These are phyloP conservation scores for Ustilago crameri DNA, from an alignment of 1,284 basidiomycete species.

Conservation along the genomic window DNA sequence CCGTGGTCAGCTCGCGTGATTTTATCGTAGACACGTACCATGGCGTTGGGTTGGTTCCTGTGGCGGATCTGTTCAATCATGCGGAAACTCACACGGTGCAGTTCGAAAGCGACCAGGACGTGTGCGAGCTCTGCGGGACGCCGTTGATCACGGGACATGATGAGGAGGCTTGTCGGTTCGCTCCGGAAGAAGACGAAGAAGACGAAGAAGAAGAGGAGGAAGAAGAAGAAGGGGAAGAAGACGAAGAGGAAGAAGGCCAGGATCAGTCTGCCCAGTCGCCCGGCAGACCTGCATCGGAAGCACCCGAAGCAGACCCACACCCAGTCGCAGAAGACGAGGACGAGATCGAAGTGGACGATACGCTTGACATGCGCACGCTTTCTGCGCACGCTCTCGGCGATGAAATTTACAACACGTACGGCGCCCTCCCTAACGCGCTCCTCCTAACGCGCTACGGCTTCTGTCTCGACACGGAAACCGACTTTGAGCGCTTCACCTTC, in stretches of 20 bases:
- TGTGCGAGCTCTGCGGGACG: conserved; percentile 58
- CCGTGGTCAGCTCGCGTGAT: conserved; percentile 56
- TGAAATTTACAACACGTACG: conserved; percentile 62
- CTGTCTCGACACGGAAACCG: conserved; percentile 55
- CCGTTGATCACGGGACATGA: conserved; percentile 33
- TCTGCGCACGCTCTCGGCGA: conserved; percentile 8
- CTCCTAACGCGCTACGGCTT: conserved; percentile 63
- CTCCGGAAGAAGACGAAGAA: background rate
- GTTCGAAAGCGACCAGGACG: conserved; percentile 61
- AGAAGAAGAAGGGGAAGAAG: conserved; percentile 1
- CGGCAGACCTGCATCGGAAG: no score
- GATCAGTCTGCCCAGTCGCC: no score
- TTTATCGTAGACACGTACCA: conserved; percentile 62
- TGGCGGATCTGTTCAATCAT: conserved; percentile 65
- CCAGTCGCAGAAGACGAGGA: no score
- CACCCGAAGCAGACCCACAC: no score
- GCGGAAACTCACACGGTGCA: conserved; percentile 50
- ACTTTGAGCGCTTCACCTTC: conserved; percentile 52
- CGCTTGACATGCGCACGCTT: conserved; percentile 55
- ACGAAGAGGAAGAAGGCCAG: background rate
- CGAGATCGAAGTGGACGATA: conserved; percentile 22
- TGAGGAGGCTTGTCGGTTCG: conserved; percentile 3
- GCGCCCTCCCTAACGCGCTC: conserved; percentile 53
- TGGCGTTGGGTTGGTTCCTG: conserved; percentile 55
- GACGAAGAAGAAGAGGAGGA: conserved; percentile 1